Percentiles rank a stretch among this genome's conserved stretches.
phyloP scores from a whole-genome alignment of 108 stramenopile species.

The Fistulifera solaris region DNA sequence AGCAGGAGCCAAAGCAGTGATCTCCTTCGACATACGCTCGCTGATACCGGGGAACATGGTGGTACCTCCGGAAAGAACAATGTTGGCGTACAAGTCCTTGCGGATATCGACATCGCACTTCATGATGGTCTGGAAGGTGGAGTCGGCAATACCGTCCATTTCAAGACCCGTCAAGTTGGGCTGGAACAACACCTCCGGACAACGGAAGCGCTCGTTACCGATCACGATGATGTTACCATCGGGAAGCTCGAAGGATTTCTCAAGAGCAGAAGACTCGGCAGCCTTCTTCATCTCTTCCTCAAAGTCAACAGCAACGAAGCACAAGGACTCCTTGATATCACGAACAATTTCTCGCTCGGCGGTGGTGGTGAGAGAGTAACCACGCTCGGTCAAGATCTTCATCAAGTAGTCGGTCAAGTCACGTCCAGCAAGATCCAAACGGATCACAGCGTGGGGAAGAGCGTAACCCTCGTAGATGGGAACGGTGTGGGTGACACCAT shows the following conservation, averaged over 20 bases:
- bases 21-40: constrained; percentile 99
- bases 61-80: constrained; percentile 91
- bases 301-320: constrained; percentile 89
- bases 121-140: constrained; percentile 99
- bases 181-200: constrained; percentile 91
- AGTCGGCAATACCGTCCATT: constrained; percentile 95
- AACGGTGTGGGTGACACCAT: constrained; percentile 93
- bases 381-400: constrained; percentile 90
- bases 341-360: constrained; percentile 93
- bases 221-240: constrained; percentile 93
- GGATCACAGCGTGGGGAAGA: constrained; percentile 92
- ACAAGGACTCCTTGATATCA: constrained; percentile 88
- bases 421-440: constrained; percentile 90
- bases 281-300: constrained; percentile 94
- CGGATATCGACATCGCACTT: constrained; percentile 99
- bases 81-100: constrained; percentile 92
- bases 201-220: constrained; percentile 91
- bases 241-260: constrained; percentile 89
- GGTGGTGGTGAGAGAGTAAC: constrained; percentile 89
- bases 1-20: constrained; percentile 88
- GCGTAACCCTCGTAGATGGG: constrained; percentile 96
- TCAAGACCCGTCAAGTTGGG: constrained; percentile 96
- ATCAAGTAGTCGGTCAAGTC: constrained; percentile 93
- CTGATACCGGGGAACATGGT: constrained; percentile 99
- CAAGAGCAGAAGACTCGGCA: constrained; percentile 83